Percentiles rank a stretch among this genome's conserved stretches.
These are phyloP conservation scores for Gossypium gossypioides DNA, from an alignment of 441 rosid genomes.

Conservation along the genomic window DNA sequence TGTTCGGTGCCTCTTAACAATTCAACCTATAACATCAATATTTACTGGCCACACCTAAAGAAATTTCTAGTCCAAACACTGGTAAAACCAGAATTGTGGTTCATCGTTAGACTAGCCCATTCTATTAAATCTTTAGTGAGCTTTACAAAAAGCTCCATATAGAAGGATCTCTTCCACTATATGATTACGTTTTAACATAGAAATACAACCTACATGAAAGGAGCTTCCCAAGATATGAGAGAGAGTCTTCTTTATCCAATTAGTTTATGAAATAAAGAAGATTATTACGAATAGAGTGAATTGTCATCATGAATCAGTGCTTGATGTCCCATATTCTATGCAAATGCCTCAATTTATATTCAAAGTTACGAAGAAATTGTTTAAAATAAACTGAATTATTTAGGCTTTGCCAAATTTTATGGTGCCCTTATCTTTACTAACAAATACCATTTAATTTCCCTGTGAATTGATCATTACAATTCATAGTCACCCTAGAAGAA, in stretches of 20 bases:
- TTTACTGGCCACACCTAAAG: not conserved
- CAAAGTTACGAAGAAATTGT: not conserved
- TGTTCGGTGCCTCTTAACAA: not conserved
- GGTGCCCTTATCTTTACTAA: not conserved
- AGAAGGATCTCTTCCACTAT: not conserved
- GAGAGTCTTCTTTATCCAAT: not conserved
- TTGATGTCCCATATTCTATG: not conserved
- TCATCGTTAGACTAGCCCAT: not conserved
- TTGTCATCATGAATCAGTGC: not conserved
- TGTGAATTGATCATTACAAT: not conserved
- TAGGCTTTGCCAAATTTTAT: not conserved
- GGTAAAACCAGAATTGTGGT: not conserved
- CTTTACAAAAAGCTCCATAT: not conserved
- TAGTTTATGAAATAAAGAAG: not conserved
- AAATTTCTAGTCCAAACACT: not conserved
- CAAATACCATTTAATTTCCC: not conserved
- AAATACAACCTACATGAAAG: not conserved
- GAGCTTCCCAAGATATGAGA: not conserved
- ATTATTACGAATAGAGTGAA: not conserved
- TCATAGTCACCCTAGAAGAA: not conserved
- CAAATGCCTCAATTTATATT: not conserved
- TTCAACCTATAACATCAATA: not conserved
- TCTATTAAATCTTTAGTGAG: not conserved
- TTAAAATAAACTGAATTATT: not conserved
- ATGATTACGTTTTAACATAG: not conserved